Base-by-base conservation (phyloP, 345 rosid species). In the Eucalyptus caleyi region DNA sequence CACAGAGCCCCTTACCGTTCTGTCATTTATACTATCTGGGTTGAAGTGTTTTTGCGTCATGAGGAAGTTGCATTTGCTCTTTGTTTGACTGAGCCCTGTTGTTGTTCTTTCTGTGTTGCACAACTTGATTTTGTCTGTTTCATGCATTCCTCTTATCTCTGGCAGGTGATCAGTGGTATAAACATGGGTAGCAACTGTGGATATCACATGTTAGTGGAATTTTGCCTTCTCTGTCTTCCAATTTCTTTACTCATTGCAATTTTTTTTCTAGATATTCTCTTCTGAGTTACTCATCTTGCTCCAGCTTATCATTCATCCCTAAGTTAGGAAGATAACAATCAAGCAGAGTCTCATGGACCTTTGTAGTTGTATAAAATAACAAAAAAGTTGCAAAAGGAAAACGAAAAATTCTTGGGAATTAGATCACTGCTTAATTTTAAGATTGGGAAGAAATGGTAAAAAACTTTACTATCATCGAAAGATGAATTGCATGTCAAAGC, bases 171-270 rank as follows among this genome's bases (percentile, higher is more conserved):
- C 87, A 97, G 99, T 92, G 99, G 99, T 92, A 96, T 97, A 86
- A 97, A 97, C 94, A 92, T 91, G 93, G 99, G 99, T 85, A 97
- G 95, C 97, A 97, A 97, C 93, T 97, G 97, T 19, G 99, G 99
- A 83, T 97, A 95, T 92, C 96, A 96, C 91, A 87, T 94, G 99
- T 97, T 49, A 91, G 98, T 94, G 9, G 12, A 88, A 62, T 59
- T 89, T 90, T n/a, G 26, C 34, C 87, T 50, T 86, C 54, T 42
- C 50, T 72, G 16, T 90, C 34, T 80, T 47, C 47, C 32, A 19
- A 21, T 54, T 37, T 45, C 9, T 32, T 21, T 37, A 26, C 21
- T 27, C 4, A 3, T 34, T 47, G 87, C 87, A 27, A 27, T 50
- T 51, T n/a, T n/a, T n/a, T 16, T 51, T 50, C 87, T 7, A 23